phyloP scores from a whole-genome alignment of 1,284 basidiomycete species.

The Athelia psychrophila region DNA sequence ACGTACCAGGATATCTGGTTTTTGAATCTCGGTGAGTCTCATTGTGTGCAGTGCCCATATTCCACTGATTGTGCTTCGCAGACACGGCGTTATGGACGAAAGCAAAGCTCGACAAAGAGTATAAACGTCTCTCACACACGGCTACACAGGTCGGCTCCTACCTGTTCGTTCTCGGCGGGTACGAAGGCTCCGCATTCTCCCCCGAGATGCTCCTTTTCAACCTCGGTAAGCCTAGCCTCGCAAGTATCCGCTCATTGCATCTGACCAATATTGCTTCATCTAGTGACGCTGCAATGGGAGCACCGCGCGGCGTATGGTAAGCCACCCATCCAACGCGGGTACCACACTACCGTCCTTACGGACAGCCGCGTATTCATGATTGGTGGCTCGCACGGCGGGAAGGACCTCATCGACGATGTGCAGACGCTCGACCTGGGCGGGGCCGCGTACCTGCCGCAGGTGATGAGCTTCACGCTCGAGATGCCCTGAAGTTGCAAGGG shows the following conservation, averaged over 20 bases:
- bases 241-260: neutral
- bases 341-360: slow-evolving; percentile 78
- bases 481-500: slow-evolving; percentile 19
- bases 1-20: slow-evolving; percentile 89
- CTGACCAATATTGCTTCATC: slow-evolving; percentile 4
- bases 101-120: slow-evolving; percentile 49
- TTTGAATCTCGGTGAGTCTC: slow-evolving; percentile 79
- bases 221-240: slow-evolving; percentile 52
- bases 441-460: slow-evolving; percentile 89
- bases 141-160: slow-evolving; percentile 93
- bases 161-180: slow-evolving; percentile 87
- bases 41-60: no score
- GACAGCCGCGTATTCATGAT: slow-evolving; percentile 86
- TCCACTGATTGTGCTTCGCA: slow-evolving; percentile 22
- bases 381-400: slow-evolving; percentile 82
- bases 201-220: slow-evolving; percentile 85
- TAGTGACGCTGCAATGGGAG: slow-evolving; percentile 42
- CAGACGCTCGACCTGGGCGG: slow-evolving; percentile 84
- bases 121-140: slow-evolving; percentile 82
- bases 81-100: slow-evolving; percentile 73
- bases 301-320: slow-evolving; percentile 60
- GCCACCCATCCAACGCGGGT: slow-evolving; percentile 75
- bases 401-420: slow-evolving; percentile 81
- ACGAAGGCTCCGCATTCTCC: slow-evolving; percentile 78
- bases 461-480: slow-evolving; percentile 72